Evolutionary conservation across 2,329 filamentous ascomycete genomes (phyloP).

Genomic region (Paecilomyces niveus): DNA sequence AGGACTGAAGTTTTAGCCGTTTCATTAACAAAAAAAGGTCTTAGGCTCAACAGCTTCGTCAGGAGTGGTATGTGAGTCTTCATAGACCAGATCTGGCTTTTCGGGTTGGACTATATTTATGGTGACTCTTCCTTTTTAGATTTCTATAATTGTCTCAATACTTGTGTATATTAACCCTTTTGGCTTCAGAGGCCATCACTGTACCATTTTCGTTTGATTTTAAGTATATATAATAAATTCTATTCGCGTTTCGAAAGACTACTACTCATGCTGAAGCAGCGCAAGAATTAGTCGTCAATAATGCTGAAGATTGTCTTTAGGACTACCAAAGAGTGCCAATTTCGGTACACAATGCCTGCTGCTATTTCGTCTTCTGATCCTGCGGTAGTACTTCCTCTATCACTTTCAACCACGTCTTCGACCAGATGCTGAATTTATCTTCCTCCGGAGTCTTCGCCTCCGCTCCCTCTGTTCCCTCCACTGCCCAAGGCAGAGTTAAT

Average conservation of each 20-base stretch:
- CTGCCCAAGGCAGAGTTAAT: slow-evolving; percentile 64
- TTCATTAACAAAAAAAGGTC: slow-evolving; percentile 7
- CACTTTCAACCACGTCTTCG: slow-evolving; percentile 47
- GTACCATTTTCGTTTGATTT: background rate
- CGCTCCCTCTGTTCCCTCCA: slow-evolving; percentile 52
- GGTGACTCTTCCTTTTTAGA: background rate
- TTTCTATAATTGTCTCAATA: background rate
- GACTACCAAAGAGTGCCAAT: too few species aligned
- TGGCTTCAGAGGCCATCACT: background rate
- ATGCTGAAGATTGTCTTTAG: background rate
- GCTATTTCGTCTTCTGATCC: slow-evolving; percentile 5
- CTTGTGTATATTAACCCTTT: background rate
- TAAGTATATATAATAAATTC: background rate
- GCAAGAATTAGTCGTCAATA: background rate
- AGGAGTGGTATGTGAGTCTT: too few species aligned
- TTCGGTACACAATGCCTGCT: background rate
- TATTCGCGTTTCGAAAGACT: background rate
- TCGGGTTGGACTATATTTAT: background rate
- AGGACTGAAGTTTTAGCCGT: slow-evolving; percentile 2
- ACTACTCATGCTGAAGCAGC: background rate
- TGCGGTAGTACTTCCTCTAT: slow-evolving; percentile 34
- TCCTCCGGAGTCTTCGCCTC: slow-evolving; percentile 47
- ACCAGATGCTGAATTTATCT: slow-evolving; percentile 77
- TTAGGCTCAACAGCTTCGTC: background rate
- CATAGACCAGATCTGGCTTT: background rate